Evolutionary conservation across 1,284 basidiomycete genomes (phyloP), one percentile per base, ranked within the genome.

Genomic region (Trichosporon ovoides): DNA sequence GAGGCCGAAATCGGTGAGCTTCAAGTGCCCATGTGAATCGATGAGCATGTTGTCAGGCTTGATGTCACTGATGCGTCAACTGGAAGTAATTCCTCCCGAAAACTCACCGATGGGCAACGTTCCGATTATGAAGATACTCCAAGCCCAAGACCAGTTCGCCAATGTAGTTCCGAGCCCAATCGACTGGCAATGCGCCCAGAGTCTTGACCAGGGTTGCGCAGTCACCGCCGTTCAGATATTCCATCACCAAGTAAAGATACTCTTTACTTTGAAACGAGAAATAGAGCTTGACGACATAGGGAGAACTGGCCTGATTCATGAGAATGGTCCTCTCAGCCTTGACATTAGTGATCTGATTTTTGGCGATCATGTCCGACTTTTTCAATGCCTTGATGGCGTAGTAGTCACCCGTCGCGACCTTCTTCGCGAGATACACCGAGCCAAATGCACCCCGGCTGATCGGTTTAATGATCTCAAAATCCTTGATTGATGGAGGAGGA

Each of bases 291-390:
- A 96, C 95, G 31, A 98, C 94, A 80, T 98, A 98, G n/a, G 96
- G 94, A 12, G 94, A 97, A 77, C 97, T 93, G 0, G 96, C 90
- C 76, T 98, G 95, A 74, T 93, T 95, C 96, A 98, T 98, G 66
- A 99, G 83, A 71, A 99, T 98, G 85, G 95, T 98, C 57, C 96
- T 85, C 80, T 99, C 96, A 3, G 96, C 96, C 79, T 98, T 98
- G 76, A 98, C 95, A 73, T 98, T 99, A 57, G 96, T 98, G 77
- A 99, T 96, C 78, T 99, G 96, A 80, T 98, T 98, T 84, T 99
- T 99, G 50, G 96, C 92, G 73, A 99, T 98, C 96, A 99, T 99
- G 79, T 99, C 96, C 28, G 93, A 91, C 81, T 99, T 99, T 80
- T 96, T 98, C 68, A 98, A 80, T 34, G 98, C 93, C 79, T 99